Conservation (phyloP, 257 asterid genomes). For the Capsicum chinense region DNA sequence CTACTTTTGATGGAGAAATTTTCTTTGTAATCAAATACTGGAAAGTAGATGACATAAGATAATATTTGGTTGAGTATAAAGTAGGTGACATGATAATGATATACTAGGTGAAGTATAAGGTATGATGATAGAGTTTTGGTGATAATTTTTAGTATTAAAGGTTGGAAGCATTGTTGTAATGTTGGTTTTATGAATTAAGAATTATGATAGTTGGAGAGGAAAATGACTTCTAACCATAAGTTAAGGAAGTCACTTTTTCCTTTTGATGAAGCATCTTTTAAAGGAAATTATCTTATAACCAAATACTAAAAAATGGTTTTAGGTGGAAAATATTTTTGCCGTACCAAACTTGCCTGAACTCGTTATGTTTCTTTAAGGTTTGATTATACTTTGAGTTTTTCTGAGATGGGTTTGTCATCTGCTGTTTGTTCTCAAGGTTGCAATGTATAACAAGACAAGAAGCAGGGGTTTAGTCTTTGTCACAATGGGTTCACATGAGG, state of each 20-base stretch:
- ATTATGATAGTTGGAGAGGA: background rate
- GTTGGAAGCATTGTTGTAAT: background rate
- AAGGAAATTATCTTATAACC: background rate
- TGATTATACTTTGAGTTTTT: constrained; percentile 12
- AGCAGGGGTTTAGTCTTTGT: constrained; percentile 91
- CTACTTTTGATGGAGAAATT: background rate
- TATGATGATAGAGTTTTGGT: background rate
- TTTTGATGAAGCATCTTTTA: constrained; percentile 7
- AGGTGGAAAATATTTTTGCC: background rate
- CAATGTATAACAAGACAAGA: constrained; percentile 79
- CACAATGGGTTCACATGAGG: constrained; percentile 85
- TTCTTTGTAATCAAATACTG: background rate
- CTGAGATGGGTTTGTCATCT: constrained; percentile 29
- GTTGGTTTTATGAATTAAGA: background rate
- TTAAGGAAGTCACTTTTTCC: background rate
- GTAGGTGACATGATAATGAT: background rate
- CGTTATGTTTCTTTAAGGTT: background rate
- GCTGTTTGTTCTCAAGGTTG: constrained; percentile 49
- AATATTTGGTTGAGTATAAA: background rate
- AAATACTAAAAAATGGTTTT: background rate
- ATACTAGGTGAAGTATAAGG: background rate
- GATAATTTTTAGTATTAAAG: background rate
- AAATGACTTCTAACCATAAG: background rate
- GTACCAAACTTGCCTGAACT: background rate
- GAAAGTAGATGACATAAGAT: background rate